Conservation (phyloP, 2,329 filamentous ascomycete genomes). For the Sclerotinia subarctica region DNA sequence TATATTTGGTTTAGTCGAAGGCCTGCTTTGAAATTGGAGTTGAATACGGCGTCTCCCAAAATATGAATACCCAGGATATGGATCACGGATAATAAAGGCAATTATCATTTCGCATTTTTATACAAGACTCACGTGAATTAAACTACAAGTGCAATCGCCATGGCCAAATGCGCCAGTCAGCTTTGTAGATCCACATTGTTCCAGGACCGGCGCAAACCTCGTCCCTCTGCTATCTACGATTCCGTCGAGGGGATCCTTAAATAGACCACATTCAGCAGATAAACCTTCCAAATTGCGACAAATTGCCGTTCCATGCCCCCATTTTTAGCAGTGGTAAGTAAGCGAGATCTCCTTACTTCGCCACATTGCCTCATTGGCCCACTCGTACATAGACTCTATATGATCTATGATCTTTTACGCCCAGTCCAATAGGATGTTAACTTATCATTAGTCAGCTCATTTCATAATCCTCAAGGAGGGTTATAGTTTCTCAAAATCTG, state of each 20-base stretch:
- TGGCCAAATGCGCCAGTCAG: not conserved
- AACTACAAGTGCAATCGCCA: not conserved
- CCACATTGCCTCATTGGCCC: conserved; percentile 7
- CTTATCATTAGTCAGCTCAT: not conserved
- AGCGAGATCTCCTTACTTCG: conserved; percentile 9
- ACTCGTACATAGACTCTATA: not conserved
- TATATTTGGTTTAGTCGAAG: not conserved
- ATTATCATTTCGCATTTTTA: not conserved
- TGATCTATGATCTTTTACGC: not conserved
- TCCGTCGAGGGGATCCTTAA: not conserved
- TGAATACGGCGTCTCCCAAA: not conserved
- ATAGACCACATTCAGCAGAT: not conserved
- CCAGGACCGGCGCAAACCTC: not conserved
- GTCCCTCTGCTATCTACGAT: not conserved
- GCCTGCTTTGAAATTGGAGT: conserved; percentile 11
- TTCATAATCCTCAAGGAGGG: not conserved
- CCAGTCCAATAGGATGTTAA: not conserved
- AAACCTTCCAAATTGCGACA: not conserved
- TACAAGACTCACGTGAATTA: not conserved
- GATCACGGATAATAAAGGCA: conserved; percentile 4
- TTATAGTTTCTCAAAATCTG: not conserved
- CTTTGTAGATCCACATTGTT: not conserved
- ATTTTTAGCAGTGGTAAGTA: conserved; percentile 7
- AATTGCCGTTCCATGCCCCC: not conserved
- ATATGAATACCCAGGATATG: conserved; percentile 18